Percentiles rank a stretch among this genome's conserved stretches.
phyloP scores from a whole-genome alignment of 1,139 yeast species.

The Candida dubliniensis region DNA sequence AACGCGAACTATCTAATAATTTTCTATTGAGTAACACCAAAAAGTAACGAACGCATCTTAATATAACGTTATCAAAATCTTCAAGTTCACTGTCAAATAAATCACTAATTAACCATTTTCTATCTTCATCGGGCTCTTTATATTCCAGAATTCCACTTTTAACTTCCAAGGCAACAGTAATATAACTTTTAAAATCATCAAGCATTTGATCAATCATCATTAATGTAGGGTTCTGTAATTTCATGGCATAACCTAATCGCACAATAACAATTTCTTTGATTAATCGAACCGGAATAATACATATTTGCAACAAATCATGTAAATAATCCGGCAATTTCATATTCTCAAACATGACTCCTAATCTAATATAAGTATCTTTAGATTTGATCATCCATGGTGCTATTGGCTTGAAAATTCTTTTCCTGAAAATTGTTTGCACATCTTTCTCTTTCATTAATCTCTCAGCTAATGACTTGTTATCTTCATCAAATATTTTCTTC shows the following conservation, averaged over 20 bases:
- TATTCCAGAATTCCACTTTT: constrained; percentile 67
- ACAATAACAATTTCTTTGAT: constrained; percentile 79
- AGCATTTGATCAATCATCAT: constrained; percentile 96
- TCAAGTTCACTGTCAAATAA: constrained; percentile 56
- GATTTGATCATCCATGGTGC: constrained; percentile 80
- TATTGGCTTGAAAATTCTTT: constrained; percentile 57
- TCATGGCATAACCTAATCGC: constrained; percentile 75
- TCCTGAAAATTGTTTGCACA: constrained; percentile 64
- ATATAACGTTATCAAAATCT: constrained; percentile 68
- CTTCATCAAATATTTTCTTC: constrained; percentile 54
- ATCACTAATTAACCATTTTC: constrained; percentile 75
- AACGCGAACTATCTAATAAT: constrained; percentile 72
- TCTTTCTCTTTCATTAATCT: constrained; percentile 84
- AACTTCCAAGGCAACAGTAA: constrained; percentile 73
- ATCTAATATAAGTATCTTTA: constrained; percentile 65
- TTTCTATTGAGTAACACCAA: constrained; percentile 73
- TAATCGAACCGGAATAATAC: constrained; percentile 75
- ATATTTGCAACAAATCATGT: constrained; percentile 63
- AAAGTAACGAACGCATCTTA: constrained; percentile 74
- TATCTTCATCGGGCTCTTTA: constrained; percentile 57
- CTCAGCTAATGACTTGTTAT: constrained; percentile 74
- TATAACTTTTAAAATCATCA: constrained; percentile 78
- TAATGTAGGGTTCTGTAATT: constrained; percentile 82
- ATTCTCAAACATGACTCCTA: constrained; percentile 61
- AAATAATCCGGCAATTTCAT: constrained; percentile 77